Evolutionary conservation across 805 yeast genomes (phyloP).

Genomic region (Wilhelminamyces savonicus): DNA sequence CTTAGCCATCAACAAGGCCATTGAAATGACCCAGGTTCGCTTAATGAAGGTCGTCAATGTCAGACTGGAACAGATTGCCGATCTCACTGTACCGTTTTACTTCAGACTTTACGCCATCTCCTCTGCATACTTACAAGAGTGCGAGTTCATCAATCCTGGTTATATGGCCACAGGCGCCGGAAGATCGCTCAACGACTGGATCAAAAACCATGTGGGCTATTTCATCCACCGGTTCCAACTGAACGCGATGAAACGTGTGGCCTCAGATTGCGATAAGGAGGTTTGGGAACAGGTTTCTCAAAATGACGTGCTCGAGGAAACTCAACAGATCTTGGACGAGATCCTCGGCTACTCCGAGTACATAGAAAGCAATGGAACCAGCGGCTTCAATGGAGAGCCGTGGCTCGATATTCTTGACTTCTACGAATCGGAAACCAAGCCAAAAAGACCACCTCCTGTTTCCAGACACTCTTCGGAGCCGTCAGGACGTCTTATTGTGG

Average conservation of each 20-base stretch:
- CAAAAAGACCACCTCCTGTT: no score
- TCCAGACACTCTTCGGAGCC: no score
- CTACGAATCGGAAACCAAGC: conserved; percentile 5
- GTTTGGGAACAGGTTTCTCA: conserved; percentile 75
- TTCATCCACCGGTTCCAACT: conserved; percentile 54
- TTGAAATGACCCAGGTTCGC: conserved; percentile 67
- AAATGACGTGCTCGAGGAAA: conserved; percentile 22
- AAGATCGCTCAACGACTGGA: conserved; percentile 51
- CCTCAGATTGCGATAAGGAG: conserved; percentile 55
- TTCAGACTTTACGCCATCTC: conserved; percentile 59
- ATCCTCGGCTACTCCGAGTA: conserved; percentile 18
- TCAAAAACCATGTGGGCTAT: conserved; percentile 59
- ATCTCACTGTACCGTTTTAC: conserved; percentile 54
- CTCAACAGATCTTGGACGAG: conserved; percentile 20
- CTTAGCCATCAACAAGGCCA: conserved; percentile 56
- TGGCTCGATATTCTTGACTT: conserved; percentile 25
- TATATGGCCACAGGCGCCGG: conserved; percentile 47
- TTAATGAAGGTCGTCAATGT: conserved; percentile 73
- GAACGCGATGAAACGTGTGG: conserved; percentile 40
- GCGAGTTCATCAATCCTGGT: conserved; percentile 75
- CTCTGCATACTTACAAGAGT: conserved; percentile 68
- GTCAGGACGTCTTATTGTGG: conserved; percentile 11
- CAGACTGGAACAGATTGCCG: conserved; percentile 64
- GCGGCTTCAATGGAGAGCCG: conserved; percentile 17
- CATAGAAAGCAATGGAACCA: conserved; percentile 11